Conservation (phyloP, 139 green algal species). For the Chlamydomonas incerta region DNA sequence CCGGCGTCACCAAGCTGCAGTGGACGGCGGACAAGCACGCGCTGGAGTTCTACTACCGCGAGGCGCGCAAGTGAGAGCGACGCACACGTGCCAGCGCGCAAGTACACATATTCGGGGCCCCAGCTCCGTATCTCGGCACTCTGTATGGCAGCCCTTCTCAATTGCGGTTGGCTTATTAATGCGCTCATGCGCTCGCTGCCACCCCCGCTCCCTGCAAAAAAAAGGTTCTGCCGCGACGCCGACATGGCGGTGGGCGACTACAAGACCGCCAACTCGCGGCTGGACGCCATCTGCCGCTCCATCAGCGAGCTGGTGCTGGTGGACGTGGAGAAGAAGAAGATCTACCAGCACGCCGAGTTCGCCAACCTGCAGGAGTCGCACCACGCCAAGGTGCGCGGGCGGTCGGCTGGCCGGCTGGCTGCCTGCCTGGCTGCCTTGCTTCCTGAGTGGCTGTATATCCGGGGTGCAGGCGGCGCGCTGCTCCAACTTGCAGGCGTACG, state of each 20-base stretch:
- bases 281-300: conserved; percentile 70
- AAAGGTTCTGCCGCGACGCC: conserved; percentile 79
- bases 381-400: conserved; percentile 51
- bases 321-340: conserved; percentile 87
- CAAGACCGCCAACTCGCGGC: conserved; percentile 71
- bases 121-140: too few relatives aligned
- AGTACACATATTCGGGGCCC: too few relatives aligned
- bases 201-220: neutral
- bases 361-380: conserved; percentile 76
- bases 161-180: too few relatives aligned
- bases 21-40: conserved; percentile 77
- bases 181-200: neutral
- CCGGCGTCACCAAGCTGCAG: conserved; percentile 84
- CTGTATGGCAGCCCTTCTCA: too few relatives aligned
- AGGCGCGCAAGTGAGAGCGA: conserved; percentile 73
- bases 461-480: too few relatives aligned
- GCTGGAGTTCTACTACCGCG: conserved; percentile 86
- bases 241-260: conserved; percentile 79
- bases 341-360: conserved; percentile 88
- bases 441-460: too few relatives aligned
- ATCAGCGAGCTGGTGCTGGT: conserved; percentile 81
- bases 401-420: too few relatives aligned
- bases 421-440: too few relatives aligned
- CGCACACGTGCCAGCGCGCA: too few relatives aligned
- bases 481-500: too few relatives aligned